Evolutionary conservation across 768 basidiomycete genomes (phyloP).

Genomic region (Rhodotorula taiwanensis): DNA sequence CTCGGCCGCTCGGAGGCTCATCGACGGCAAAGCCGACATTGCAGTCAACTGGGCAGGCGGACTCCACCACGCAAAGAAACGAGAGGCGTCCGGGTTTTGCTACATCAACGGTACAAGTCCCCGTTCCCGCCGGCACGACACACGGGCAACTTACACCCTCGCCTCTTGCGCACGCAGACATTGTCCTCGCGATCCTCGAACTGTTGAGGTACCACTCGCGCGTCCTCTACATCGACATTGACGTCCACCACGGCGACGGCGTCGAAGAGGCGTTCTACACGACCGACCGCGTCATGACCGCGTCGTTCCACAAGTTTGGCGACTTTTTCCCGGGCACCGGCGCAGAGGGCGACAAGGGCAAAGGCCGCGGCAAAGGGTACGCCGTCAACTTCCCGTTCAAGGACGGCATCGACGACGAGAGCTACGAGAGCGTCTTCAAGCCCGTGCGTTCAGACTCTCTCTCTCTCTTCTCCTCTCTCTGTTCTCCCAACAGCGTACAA

Average conservation of each 20-base stretch:
- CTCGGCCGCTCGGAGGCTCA: conserved; percentile 70
- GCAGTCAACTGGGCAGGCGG: conserved; percentile 98
- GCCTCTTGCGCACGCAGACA: conserved; percentile 51
- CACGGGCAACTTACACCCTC: no score
- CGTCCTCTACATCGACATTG: conserved; percentile 95
- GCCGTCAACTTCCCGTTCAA: conserved; percentile 86
- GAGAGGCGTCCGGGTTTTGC: conserved; percentile 96
- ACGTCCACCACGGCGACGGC: conserved; percentile 96
- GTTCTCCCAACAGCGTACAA: no score
- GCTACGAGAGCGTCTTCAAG: conserved; percentile 80
- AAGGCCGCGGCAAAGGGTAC: conserved; percentile 75
- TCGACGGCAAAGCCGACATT: conserved; percentile 69
- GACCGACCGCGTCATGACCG: conserved; percentile 94
- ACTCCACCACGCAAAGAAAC: conserved; percentile 97
- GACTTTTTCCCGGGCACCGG: conserved; percentile 90
- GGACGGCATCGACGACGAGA: conserved; percentile 87
- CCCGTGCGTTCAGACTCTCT: conserved; percentile 76
- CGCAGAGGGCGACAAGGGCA: conserved; percentile 75
- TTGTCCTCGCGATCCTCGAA: conserved; percentile 88
- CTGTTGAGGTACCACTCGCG: conserved; percentile 68
- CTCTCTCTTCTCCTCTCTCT: neutral
- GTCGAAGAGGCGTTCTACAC: conserved; percentile 99
- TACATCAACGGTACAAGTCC: conserved; percentile 67
- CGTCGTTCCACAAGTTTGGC: conserved; percentile 94
- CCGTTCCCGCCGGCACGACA: no score